Conservation (phyloP, 768 basidiomycete species). For the Leccinellum albellum region DNA sequence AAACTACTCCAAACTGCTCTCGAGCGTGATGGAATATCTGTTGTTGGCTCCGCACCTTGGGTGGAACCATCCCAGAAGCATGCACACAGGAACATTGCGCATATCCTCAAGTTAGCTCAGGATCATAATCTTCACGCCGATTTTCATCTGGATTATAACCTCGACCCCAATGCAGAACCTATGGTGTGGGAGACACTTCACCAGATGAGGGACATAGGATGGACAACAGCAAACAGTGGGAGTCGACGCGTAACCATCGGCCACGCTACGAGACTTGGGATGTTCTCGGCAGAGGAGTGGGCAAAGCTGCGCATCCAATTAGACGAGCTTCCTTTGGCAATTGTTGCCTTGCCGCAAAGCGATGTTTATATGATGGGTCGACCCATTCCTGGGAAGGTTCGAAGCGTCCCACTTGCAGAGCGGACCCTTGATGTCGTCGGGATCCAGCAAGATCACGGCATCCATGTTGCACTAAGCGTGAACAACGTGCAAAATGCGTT, state of each 20-base stretch:
- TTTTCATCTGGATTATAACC: slow-evolving; percentile 68
- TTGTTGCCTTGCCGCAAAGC: slow-evolving; percentile 59
- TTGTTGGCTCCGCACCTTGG: slow-evolving; percentile 63
- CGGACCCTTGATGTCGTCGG: slow-evolving; percentile 55
- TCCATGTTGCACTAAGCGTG: slow-evolving; percentile 54
- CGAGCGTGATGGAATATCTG: slow-evolving; percentile 39
- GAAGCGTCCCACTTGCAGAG: slow-evolving; percentile 38
- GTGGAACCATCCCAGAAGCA: slow-evolving; percentile 49
- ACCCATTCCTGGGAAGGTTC: slow-evolving; percentile 12
- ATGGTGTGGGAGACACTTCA: slow-evolving; percentile 54
- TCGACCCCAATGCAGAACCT: slow-evolving; percentile 47
- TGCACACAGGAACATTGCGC: slow-evolving; percentile 50
- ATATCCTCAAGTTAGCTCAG: slow-evolving; percentile 47
- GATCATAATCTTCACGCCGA: slow-evolving; percentile 42
- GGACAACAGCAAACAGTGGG: slow-evolving; percentile 23
- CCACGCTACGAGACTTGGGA: slow-evolving; percentile 56
- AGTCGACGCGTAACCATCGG: slow-evolving; percentile 50
- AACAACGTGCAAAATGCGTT: slow-evolving; percentile 69
- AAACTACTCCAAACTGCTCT: slow-evolving; percentile 43
- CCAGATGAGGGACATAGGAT: slow-evolving; percentile 33
- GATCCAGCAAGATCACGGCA: slow-evolving; percentile 40
- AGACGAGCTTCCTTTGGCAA: slow-evolving; percentile 43
- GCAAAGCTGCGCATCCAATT: slow-evolving; percentile 33
- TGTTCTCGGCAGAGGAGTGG: slow-evolving; percentile 49
- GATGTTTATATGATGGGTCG: slow-evolving; percentile 71